Base-by-base conservation (phyloP, 2,329 filamentous ascomycete genomes). In the Ophiocordyceps sinensis region DNA sequence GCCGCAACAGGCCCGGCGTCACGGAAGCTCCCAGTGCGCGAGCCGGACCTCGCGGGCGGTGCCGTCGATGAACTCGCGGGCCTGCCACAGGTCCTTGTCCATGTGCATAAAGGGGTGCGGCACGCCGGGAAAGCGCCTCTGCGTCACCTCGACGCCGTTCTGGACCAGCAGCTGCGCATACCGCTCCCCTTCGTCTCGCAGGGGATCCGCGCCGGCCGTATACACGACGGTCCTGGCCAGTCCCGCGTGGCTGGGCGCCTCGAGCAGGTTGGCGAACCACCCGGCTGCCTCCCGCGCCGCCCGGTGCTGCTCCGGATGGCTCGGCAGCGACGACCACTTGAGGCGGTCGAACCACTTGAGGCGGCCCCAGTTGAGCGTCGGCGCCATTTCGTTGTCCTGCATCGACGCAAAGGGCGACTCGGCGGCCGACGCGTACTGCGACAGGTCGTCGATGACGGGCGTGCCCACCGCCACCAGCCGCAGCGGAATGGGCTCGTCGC, bases 21-120 rank as follows among this genome's bases (percentile, higher is more conserved):
- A n/a, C 32, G 23, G 39, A 6, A 37, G 40, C 7, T 43, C 47
- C 39, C 43, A 46, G 41, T 53, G 51, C 9, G 55, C 55, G 28
- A 54, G 40, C 9, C 56, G 51, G 40, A 61, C 53, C 26, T 54
- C 56, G 39, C 49, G 52, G 11, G 56, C 57, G 13, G 52, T 60
- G 41, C 44, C 46, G 17, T 57, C 48, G 36, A 61, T 61, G 35
- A 60, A 60, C 17, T 59, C 52, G 7, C 51, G 49, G 5, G 54
- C 59, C 49, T 61, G 59, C 58, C 55, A 58, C 29, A 61, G 47
- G 42, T 55, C 49, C 45, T 54, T 56, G 38, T 61, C 64, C 65
- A 68, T 68, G 48, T 68, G 65, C 64, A 67, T 66, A 47, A 70
- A 71, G 0, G 63, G 64, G 45, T 71, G 68, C 10, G 68, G 68